Evolutionary conservation across 2,329 filamentous ascomycete species (phyloP), one percentile per base, ranked within the genome.

Genomic region (Cercospora berteroae): DNA sequence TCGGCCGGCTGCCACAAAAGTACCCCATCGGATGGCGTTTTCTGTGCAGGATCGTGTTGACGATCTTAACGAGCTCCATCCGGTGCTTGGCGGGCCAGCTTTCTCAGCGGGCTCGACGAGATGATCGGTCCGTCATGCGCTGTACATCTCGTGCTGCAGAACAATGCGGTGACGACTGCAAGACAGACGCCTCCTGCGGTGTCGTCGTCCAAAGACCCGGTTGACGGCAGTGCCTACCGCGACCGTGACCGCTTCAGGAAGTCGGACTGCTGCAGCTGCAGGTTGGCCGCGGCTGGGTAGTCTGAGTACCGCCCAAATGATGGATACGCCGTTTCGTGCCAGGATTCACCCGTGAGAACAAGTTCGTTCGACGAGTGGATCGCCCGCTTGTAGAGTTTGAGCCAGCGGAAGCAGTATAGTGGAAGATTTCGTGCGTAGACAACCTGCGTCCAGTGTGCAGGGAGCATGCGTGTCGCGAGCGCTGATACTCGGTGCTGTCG

Each of bases 361-460:
- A 65, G 64, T 69, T 71, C 67, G 42, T 50, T 65, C 59, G 56
- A 58, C 61, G 63, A 65, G 67, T 71, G 69, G 69, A 69, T 68
- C 67, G 59, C 44, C 64, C 61, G 63, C 65, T 68, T 60, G 68
- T 60, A 67, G 67, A 67, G 64, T 67, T 71, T 70, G 64, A 59
- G 67, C 69, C 67, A 60, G 65, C 48, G 31, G 60, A 44, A 67
- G 60, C 69, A 70, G 66, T 64, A 69, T 69, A 12, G 63, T 25
- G 25, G 42, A 63, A 23, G 55, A 42, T 36, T n/a, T 56, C 36
- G 66, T 60, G 65, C 62, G 59, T 59, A 63, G 66, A 58, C 50
- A 58, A 50, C 61, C 69, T 63, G 62, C 64, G 52, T 31, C 27
- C 33, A 42, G 61, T 39, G 33, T 20, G 36, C 18, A 18, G 25